Percentiles rank a stretch among this genome's conserved stretches.
Conservation (phyloP, 2,329 filamentous ascomycete genomes). For the Aspergillus pseudoviridinutans region DNA sequence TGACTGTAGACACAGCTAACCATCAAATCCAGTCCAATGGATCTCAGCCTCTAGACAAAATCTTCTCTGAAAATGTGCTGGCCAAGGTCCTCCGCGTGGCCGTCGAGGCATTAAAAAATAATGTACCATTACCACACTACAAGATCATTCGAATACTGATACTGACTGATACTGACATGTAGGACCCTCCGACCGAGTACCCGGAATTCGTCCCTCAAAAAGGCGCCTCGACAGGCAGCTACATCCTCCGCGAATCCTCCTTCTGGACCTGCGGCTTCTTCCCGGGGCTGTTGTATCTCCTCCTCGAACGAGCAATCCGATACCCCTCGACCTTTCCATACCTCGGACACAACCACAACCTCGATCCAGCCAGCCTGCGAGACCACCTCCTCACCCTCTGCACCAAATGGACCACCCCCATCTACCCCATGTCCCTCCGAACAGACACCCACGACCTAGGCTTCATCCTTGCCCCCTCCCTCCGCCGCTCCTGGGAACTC, state of each 20-base stretch:
- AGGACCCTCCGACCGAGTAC: slow-evolving; percentile 3
- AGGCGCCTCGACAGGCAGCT: slow-evolving; percentile 5
- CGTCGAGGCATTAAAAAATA: slow-evolving; percentile 5
- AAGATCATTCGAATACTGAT: not conserved
- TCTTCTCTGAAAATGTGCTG: slow-evolving; percentile 11
- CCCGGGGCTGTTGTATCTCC: slow-evolving; percentile 12
- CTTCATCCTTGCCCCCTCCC: slow-evolving; percentile 49
- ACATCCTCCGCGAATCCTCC: slow-evolving; percentile 10
- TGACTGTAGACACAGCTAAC: not conserved
- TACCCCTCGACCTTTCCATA: slow-evolving; percentile 2
- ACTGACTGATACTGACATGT: not conserved
- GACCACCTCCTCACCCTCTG: slow-evolving; percentile 5
- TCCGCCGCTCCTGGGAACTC: slow-evolving; percentile 48
- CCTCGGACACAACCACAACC: not conserved
- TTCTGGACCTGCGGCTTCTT: slow-evolving; percentile 26
- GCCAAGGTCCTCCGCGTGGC: slow-evolving; percentile 13
- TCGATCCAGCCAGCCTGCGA: too few species aligned
- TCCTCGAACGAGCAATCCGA: slow-evolving; percentile 14
- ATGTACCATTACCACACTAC: not conserved
- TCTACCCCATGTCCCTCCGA: slow-evolving; percentile 23
- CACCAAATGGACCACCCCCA: slow-evolving; percentile 11
- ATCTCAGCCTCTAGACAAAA: not conserved
- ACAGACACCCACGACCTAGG: slow-evolving; percentile 54
- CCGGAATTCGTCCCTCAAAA: slow-evolving; percentile 7
- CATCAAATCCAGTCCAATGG: not conserved